Percentiles rank a stretch among this genome's conserved stretches.
phyloP scores from a whole-genome alignment of 129 eudicot species.

The Arctium minus region DNA sequence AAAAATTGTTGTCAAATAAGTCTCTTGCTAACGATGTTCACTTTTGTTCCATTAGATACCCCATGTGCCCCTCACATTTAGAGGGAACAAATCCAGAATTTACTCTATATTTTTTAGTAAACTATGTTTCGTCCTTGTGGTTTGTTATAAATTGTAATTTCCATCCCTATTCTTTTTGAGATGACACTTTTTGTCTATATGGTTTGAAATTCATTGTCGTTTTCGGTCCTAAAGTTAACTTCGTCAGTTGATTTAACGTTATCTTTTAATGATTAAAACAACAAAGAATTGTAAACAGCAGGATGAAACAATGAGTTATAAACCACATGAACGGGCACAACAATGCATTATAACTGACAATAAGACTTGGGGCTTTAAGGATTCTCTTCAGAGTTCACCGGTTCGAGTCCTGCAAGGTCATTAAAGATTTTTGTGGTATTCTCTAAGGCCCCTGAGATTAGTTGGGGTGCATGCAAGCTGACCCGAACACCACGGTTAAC shows the following conservation, averaged over 20 bases:
- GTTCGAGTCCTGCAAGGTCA: no score
- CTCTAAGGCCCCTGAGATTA: no score
- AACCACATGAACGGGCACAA: not conserved
- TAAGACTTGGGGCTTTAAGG: no score
- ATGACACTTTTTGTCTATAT: not conserved
- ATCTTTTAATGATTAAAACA: not conserved
- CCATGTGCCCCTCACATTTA: not conserved
- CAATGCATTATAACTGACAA: not conserved
- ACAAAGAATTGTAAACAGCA: not conserved
- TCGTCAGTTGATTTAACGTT: not conserved
- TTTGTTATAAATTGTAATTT: not conserved
- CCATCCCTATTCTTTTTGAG: not conserved
- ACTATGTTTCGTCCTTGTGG: not conserved
- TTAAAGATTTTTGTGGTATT: no score
- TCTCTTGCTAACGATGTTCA: not conserved
- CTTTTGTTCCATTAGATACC: not conserved
- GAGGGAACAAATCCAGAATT: not conserved
- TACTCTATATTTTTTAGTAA: not conserved
- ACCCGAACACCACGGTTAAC: no score
- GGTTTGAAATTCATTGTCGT: not conserved
- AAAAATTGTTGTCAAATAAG: not conserved
- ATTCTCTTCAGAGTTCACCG: no score
- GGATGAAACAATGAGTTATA: not conserved
- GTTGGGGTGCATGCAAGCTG: no score
- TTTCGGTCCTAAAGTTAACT: not conserved